Conservation (phyloP, 202 grass and related monocot species). For the Schoenoplectus tabernaemontani region DNA sequence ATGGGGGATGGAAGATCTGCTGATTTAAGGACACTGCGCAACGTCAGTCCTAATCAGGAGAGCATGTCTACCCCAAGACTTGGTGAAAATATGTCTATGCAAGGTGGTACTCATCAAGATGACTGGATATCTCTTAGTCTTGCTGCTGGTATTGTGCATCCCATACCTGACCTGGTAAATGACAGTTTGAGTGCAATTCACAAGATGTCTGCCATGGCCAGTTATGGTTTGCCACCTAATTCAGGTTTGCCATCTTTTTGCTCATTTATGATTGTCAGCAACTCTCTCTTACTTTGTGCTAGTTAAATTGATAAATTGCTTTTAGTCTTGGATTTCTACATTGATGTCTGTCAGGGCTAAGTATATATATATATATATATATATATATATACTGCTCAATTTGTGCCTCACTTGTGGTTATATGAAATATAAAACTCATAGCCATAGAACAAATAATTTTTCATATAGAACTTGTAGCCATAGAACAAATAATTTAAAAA, state of each 20-base stretch:
- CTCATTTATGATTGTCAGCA: background rate
- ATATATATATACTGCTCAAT: too few relatives aligned
- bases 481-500: background rate
- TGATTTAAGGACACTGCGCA: conserved; percentile 9
- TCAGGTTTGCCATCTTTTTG: background rate
- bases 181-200: background rate
- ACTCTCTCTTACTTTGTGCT: background rate
- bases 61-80: conserved; percentile 30
- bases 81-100: conserved; percentile 28
- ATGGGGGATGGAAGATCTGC: background rate
- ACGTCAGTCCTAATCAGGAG: conserved; percentile 63
- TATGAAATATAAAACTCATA: background rate
- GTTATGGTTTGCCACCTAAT: background rate
- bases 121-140: conserved; percentile 89
- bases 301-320: background rate
- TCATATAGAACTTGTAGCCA: background rate
- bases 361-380: background rate
- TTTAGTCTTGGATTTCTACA: background rate
- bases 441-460: too few relatives aligned
- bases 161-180: background rate
- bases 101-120: conserved; percentile 49
- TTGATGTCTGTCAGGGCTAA: background rate
- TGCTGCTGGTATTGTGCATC: conserved; percentile 39
- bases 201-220: background rate
- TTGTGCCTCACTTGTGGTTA: too few relatives aligned